These are phyloP conservation scores for Ceratocystis cacaofunesta DNA, from an alignment of 2,329 filamentous ascomycete genomes.

Conservation along the genomic window DNA sequence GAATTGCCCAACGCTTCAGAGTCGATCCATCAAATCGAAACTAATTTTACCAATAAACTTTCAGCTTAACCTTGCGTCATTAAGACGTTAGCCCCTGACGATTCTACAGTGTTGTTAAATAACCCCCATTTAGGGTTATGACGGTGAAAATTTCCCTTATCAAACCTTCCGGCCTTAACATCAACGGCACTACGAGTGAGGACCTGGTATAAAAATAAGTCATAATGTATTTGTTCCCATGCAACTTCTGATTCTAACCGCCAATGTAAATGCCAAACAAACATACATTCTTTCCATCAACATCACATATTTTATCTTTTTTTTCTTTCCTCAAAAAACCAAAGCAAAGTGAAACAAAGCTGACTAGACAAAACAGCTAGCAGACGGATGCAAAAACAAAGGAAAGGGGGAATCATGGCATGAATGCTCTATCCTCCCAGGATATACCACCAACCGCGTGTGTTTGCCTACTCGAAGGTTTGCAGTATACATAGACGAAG, in stretches of 20 bases:
- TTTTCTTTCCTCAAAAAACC: not conserved
- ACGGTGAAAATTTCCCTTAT: not conserved
- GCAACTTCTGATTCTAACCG: not conserved
- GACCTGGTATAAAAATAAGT: not conserved
- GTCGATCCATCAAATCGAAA: not conserved
- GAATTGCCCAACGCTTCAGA: not conserved
- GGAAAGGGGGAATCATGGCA: not conserved
- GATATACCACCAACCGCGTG: not conserved
- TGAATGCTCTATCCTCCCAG: not conserved
- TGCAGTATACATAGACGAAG: not conserved
- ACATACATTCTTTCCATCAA: not conserved
- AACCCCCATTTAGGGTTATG: not conserved
- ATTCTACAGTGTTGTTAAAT: not conserved
- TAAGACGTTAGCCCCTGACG: not conserved
- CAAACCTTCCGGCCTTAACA: not conserved
- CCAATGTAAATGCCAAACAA: not conserved
- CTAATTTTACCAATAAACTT: not conserved
- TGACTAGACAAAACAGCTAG: not conserved
- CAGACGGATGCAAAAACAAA: slow-evolving; percentile 12
- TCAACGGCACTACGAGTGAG: not conserved
- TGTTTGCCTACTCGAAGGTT: not conserved
- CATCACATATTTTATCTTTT: not conserved
- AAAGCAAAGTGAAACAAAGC: slow-evolving; percentile 1
- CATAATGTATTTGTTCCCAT: not conserved
- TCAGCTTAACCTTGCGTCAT: not conserved